These are phyloP conservation scores for Phaffia rhodozyma DNA, from an alignment of 1,284 basidiomycete genomes.

Conservation along the genomic window DNA sequence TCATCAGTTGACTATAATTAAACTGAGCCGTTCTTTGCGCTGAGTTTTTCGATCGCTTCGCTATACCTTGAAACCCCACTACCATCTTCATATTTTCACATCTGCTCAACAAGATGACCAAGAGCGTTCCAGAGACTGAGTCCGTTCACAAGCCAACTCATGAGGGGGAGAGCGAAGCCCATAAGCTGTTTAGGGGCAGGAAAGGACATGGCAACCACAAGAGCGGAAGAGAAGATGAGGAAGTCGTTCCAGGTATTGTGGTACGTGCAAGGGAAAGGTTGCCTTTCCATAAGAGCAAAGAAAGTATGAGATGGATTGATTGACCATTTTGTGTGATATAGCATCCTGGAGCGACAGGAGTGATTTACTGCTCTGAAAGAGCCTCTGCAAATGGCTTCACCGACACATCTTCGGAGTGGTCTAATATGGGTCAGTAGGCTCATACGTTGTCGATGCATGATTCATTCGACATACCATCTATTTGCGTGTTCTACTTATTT, in stretches of 20 bases:
- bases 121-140: no score
- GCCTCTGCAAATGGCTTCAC: constrained; percentile 63
- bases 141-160: no score
- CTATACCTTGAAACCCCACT: no score
- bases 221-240: constrained; percentile 60
- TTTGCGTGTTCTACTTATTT: no score
- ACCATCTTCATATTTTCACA: no score
- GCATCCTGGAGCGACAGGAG: constrained; percentile 39
- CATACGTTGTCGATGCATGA: not conserved
- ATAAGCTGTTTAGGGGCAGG: not conserved
- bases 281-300: not conserved
- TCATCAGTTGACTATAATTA: no score
- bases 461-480: not conserved
- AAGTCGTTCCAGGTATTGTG: constrained; percentile 68
- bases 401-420: constrained; percentile 60
- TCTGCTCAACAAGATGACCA: no score
- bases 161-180: not conserved
- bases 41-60: no score
- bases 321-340: constrained; percentile 26
- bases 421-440: constrained; percentile 44
- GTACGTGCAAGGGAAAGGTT: constrained; percentile 43
- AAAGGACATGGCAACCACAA: constrained; percentile 24
- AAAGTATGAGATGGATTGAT: constrained; percentile 42
- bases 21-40: no score
- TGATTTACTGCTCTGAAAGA: constrained; percentile 76